Evolutionary conservation across 345 rosid genomes (phyloP).

Genomic region (Rubroshorea leprosula): DNA sequence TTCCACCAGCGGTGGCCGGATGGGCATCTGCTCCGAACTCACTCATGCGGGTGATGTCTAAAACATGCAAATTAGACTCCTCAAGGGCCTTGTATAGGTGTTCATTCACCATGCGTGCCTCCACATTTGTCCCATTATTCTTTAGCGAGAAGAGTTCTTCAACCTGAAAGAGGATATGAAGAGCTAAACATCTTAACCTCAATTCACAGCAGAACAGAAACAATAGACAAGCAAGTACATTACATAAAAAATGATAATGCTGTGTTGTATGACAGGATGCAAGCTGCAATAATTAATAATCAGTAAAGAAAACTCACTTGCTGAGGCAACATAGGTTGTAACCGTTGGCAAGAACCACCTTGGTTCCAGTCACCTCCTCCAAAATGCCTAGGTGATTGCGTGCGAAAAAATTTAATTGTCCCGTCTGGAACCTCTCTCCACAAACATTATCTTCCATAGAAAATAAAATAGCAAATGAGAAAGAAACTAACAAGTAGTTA

Average conservation of each 20-base stretch:
- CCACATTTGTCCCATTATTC: conserved; percentile 72
- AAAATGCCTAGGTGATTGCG: conserved; percentile 93
- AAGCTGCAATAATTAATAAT: neutral
- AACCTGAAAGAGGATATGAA: conserved; percentile 33
- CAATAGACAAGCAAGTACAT: neutral
- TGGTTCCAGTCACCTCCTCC: conserved; percentile 99
- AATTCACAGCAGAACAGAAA: neutral
- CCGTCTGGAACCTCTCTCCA: conserved; percentile 42
- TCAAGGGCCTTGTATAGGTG: conserved; percentile 47
- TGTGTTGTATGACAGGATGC: neutral
- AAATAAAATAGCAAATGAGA: neutral
- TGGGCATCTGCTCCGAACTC: conserved; percentile 96
- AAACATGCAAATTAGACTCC: conserved; percentile 52
- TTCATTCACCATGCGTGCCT: conserved; percentile 59
- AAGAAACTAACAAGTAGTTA: neutral
- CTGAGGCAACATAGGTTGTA: conserved; percentile 42
- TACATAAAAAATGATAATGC: neutral
- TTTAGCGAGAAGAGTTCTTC: conserved; percentile 61
- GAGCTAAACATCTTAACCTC: neutral
- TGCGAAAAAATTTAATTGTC: conserved; percentile 54
- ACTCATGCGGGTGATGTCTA: conserved; percentile 75
- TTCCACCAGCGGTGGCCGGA: conserved; percentile 75
- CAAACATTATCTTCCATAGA: conserved; percentile 34
- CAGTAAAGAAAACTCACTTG: conserved; percentile 41
- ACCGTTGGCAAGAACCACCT: conserved; percentile 78